These are phyloP conservation scores for Fusarium ramigenum DNA, from an alignment of 2,329 filamentous ascomycete species.

Conservation along the genomic window DNA sequence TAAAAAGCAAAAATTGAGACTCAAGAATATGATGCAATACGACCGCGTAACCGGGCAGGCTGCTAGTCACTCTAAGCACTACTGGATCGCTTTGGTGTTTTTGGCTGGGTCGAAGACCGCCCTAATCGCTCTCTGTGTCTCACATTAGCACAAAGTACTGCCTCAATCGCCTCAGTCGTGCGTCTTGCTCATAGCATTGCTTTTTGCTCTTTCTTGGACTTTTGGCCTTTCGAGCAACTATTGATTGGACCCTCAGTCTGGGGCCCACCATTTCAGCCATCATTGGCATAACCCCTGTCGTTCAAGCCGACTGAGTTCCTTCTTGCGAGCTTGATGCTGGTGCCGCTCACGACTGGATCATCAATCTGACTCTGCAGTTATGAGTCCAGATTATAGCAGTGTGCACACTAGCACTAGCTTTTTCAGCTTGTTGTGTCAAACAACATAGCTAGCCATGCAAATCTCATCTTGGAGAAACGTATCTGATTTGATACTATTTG, in stretches of 20 bases:
- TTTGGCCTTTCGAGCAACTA: slow-evolving; percentile 29
- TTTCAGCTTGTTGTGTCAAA: slow-evolving; percentile 6
- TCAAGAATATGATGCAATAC: slow-evolving; percentile 40
- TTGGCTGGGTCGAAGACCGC: slow-evolving; percentile 29
- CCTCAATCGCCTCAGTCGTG: slow-evolving; percentile 34
- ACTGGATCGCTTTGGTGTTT: slow-evolving; percentile 33
- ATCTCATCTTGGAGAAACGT: slow-evolving; percentile 7
- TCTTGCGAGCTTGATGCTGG: slow-evolving; percentile 10
- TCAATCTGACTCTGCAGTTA: background rate
- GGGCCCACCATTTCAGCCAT: slow-evolving; percentile 41
- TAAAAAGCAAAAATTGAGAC: slow-evolving; percentile 29
- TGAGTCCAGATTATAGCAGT: background rate
- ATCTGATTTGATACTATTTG: slow-evolving; percentile 25
- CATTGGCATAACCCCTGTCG: slow-evolving; percentile 32
- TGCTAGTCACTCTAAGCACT: slow-evolving; percentile 27
- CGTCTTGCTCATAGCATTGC: slow-evolving; percentile 21
- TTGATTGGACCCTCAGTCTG: slow-evolving; percentile 31
- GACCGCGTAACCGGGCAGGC: slow-evolving; percentile 25
- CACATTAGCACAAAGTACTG: slow-evolving; percentile 32
- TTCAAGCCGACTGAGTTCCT: slow-evolving; percentile 10
- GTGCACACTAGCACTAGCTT: background rate
- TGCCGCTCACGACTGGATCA: slow-evolving; percentile 1
- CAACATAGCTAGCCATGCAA: slow-evolving; percentile 7
- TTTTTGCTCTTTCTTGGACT: slow-evolving; percentile 28
- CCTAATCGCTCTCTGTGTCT: slow-evolving; percentile 38